Percentiles rank a stretch among this genome's conserved stretches.
These are phyloP conservation scores for Russula foetens DNA, from an alignment of 768 basidiomycete species.

Conservation along the genomic window DNA sequence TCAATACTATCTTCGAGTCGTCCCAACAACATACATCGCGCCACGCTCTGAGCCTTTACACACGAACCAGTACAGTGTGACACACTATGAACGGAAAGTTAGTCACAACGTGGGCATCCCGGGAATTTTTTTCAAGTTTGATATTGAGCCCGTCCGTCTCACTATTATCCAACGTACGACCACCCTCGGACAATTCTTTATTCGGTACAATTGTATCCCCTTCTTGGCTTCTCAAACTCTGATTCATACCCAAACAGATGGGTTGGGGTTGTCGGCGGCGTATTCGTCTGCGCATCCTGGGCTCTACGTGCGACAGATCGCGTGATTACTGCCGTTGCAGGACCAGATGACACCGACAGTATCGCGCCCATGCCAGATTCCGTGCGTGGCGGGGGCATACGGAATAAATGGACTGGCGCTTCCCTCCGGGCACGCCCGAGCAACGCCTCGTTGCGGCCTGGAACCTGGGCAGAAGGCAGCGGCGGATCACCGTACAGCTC, in stretches of 20 bases:
- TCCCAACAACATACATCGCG: constrained; percentile 88
- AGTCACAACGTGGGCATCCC: constrained; percentile 74
- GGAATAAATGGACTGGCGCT: constrained; percentile 62
- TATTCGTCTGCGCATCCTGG: constrained; percentile 67
- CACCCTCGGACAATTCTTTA: constrained; percentile 68
- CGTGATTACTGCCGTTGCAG: constrained; percentile 47
- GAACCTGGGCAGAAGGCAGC: constrained; percentile 47
- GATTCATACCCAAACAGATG: constrained; percentile 32
- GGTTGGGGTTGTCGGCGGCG: constrained; percentile 89
- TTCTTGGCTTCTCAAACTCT: not conserved
- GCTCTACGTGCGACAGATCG: constrained; percentile 34
- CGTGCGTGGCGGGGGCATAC: constrained; percentile 44
- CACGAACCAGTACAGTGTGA: constrained; percentile 91
- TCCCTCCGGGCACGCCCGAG: constrained; percentile 49
- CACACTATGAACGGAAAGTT: constrained; percentile 76
- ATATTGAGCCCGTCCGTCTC: constrained; percentile 83
- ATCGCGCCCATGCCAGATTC: constrained; percentile 55
- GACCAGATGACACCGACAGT: constrained; percentile 58
- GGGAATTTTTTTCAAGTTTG: constrained; percentile 98
- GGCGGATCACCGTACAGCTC: constrained; percentile 27
- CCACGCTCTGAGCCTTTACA: constrained; percentile 54
- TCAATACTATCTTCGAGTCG: constrained; percentile 93
- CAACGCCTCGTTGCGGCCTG: constrained; percentile 22
- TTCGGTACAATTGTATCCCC: constrained; percentile 36
- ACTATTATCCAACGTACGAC: constrained; percentile 87